Base-by-base conservation (phyloP, 1,284 basidiomycete species). In the Bondarzewia mesenterica region DNA sequence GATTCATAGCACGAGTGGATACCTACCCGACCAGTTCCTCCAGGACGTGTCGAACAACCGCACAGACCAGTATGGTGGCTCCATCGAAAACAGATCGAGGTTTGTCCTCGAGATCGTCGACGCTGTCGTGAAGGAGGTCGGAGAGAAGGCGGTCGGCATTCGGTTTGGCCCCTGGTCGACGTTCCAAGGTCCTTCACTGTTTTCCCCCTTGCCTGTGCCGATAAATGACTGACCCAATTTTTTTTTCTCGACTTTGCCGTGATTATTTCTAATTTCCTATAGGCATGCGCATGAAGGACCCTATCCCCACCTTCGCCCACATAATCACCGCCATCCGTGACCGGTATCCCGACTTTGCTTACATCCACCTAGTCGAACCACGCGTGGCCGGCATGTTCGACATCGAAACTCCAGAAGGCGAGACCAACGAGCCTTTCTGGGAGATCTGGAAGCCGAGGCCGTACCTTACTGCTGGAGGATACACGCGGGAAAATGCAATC, bases 121-220 rank as follows among this genome's bases (percentile, higher is more conserved):
- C 23, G 69, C 65, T 2, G 56, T 76, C 3, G 58, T 55, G 0
- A 46, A 61, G 3, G 68, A 61, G 15, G 54, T 76, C 7, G 73
- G 73, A 0, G 54, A 58, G 22, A 59, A 65, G 27, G 60, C 66
- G 37, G 69, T 72, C 2, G 77, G 67, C 3, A 71, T 84, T 51
- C 68, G 80, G 10, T 52, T 80, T 37, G 73, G 74, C 42, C 82
- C 82, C 0, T 83, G 73, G 70, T 64, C 63, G 45, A 51, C 49
- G 1, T 68, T 59, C 54, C 60, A 74, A 49, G 71, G 70, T 38
- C 49, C 36, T 8, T 22, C 23, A 5, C n/a, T 16, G 5, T 20
- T 35, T 5, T 27, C 10, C 20, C 12, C n/a, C 3, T n/a, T 29
- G 5, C 10, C n/a, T 43, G 22, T 4, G 15, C n/a, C 16, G 25